A percentile compares a stretch with the other conserved stretches of the same genome.
Evolutionary conservation across 805 yeast species (phyloP).

Genomic region (Starmerella ratchasimensis): DNA sequence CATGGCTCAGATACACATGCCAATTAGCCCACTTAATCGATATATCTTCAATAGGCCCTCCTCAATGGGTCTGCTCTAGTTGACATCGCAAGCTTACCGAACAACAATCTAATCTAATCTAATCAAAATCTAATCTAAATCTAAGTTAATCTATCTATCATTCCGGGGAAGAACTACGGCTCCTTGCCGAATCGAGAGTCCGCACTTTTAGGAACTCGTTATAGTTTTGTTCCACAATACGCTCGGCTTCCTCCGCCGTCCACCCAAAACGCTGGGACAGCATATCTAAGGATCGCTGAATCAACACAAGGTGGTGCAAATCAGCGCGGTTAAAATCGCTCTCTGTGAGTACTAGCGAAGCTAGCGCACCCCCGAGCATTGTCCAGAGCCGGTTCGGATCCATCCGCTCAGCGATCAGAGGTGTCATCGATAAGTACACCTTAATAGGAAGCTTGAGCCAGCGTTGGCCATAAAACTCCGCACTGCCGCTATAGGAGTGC

Average conservation of each 20-base stretch:
- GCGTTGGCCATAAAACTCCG: slow-evolving; percentile 34
- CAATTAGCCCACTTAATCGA: too few species aligned
- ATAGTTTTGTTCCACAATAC: slow-evolving; percentile 5
- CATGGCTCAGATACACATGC: too few species aligned
- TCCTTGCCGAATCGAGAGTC: too few species aligned
- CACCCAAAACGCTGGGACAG: slow-evolving; percentile 6
- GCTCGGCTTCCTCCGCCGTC: slow-evolving; percentile 2
- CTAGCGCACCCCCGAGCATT: slow-evolving; percentile 28
- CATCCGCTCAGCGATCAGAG: slow-evolving; percentile 32
- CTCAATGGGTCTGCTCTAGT: too few species aligned
- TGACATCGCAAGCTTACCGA: too few species aligned
- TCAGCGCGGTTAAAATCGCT: slow-evolving; percentile 36
- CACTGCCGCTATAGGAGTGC: slow-evolving; percentile 79
- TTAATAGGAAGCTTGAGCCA: slow-evolving; percentile 20
- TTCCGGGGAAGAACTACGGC: too few species aligned
- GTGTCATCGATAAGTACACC: slow-evolving; percentile 42
- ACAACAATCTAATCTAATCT: too few species aligned
- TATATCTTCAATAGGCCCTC: too few species aligned
- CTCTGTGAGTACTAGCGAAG: slow-evolving; percentile 34
- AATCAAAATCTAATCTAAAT: too few species aligned
- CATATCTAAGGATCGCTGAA: slow-evolving; percentile 3
- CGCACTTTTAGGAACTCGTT: slow-evolving; percentile 1
- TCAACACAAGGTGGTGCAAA: slow-evolving; percentile 15
- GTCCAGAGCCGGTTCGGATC: slow-evolving; percentile 24
- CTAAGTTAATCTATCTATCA: too few species aligned